A percentile compares a stretch with the other conserved stretches of the same genome.
phyloP scores from a whole-genome alignment of 2,329 filamentous ascomycete genomes.

The Diaporthe amygdali region DNA sequence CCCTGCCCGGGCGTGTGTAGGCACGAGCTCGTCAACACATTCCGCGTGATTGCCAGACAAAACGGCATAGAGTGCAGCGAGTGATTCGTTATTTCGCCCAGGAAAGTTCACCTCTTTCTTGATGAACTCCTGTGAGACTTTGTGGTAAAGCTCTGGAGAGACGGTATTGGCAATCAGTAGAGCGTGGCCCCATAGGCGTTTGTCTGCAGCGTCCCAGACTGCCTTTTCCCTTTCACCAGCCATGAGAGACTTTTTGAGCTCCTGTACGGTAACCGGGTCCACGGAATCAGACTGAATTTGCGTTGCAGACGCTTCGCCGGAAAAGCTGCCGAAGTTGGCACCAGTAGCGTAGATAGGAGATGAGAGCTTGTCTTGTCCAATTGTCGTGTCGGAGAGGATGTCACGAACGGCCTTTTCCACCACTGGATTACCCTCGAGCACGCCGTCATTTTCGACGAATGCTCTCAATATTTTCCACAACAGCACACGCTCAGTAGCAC shows the following conservation, averaged over 20 bases:
- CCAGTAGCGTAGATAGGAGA: slow-evolving; percentile 30
- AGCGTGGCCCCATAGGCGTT: slow-evolving; percentile 94
- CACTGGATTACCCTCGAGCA: slow-evolving; percentile 72
- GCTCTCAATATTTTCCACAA: slow-evolving; percentile 86
- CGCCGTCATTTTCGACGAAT: slow-evolving; percentile 86
- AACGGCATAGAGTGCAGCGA: slow-evolving; percentile 91
- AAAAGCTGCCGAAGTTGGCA: slow-evolving; percentile 26
- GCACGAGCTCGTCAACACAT: slow-evolving; percentile 93
- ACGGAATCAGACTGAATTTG: slow-evolving; percentile 60
- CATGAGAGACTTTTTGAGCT: slow-evolving; percentile 75
- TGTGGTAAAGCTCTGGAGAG: slow-evolving; percentile 85
- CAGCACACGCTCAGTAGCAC: slow-evolving; percentile 78
- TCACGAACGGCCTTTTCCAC: slow-evolving; percentile 78
- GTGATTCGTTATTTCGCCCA: slow-evolving; percentile 80
- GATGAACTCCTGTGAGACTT: slow-evolving; percentile 94
- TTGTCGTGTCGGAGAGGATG: slow-evolving; percentile 69
- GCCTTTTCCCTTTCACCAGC: slow-evolving; percentile 87
- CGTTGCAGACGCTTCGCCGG: slow-evolving; percentile 30
- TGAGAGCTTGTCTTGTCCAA: slow-evolving; percentile 33
- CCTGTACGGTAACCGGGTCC: slow-evolving; percentile 72
- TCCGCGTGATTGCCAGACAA: slow-evolving; percentile 94
- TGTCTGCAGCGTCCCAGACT: slow-evolving; percentile 91
- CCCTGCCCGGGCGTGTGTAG: slow-evolving; percentile 88
- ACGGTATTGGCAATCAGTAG: slow-evolving; percentile 83
- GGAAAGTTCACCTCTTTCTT: slow-evolving; percentile 89